phyloP scores from a whole-genome alignment of 2,329 filamentous ascomycete species.

The Cercospora zeae-maydis region DNA sequence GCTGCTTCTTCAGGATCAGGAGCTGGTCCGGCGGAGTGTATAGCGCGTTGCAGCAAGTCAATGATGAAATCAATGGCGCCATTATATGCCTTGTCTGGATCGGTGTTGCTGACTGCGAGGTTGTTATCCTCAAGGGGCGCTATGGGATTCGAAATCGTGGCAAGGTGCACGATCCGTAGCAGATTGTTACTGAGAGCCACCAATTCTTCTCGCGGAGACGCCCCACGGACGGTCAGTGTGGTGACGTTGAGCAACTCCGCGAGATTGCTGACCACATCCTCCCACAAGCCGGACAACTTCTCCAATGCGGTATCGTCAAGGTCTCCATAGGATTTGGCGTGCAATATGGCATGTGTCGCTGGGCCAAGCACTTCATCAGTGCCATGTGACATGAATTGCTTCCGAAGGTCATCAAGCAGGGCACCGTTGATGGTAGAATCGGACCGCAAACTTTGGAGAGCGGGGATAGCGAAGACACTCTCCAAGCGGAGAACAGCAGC shows the following conservation, averaged over 20 bases:
- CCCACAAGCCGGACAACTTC: slow-evolving; percentile 81
- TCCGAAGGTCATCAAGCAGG: slow-evolving; percentile 84
- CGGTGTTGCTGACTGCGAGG: slow-evolving; percentile 38
- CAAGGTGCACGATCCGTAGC: slow-evolving; percentile 32
- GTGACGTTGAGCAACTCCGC: slow-evolving; percentile 64
- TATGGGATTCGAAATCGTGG: slow-evolving; percentile 62
- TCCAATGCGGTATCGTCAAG: slow-evolving; percentile 79
- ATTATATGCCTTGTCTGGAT: slow-evolving; percentile 25
- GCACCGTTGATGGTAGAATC: slow-evolving; percentile 76
- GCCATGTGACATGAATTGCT: slow-evolving; percentile 89
- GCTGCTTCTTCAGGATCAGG: slow-evolving; percentile 62
- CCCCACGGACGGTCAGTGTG: slow-evolving; percentile 66
- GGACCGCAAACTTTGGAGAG: slow-evolving; percentile 84
- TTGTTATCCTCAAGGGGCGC: slow-evolving; percentile 64
- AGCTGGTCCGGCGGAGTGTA: slow-evolving; percentile 61
- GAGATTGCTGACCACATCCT: slow-evolving; percentile 72
- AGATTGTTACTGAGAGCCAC: slow-evolving; percentile 35
- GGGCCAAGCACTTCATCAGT: slow-evolving; percentile 81
- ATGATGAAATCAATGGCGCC: slow-evolving; percentile 65
- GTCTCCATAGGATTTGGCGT: slow-evolving; percentile 82
- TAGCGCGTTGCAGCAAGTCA: slow-evolving; percentile 69
- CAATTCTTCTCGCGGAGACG: slow-evolving; percentile 52
- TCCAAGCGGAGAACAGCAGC: slow-evolving; percentile 81
- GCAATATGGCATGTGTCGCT: slow-evolving; percentile 75
- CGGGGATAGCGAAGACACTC: slow-evolving; percentile 78